Evolutionary conservation across 225 moss, liverwort and hornwort genomes (phyloP).

Genomic region (Rhytidiadelphus loreus): DNA sequence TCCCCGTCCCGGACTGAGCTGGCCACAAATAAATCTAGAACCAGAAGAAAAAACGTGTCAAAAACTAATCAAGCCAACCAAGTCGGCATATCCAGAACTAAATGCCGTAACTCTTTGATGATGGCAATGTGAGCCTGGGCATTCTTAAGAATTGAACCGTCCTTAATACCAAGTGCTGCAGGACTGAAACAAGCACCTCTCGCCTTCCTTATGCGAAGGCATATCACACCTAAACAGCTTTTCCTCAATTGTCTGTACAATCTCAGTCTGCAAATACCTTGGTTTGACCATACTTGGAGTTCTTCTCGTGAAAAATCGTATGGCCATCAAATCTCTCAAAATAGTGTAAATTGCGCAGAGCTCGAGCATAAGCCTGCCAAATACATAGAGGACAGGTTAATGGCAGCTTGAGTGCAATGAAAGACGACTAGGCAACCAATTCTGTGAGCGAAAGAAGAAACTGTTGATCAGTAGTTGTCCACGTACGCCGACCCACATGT

Average conservation of each 20-base stretch:
- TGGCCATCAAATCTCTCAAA: constrained; percentile 92
- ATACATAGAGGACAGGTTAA: neutral
- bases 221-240: neutral
- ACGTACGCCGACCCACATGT: neutral
- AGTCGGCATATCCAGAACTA: neutral
- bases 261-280: constrained; percentile 38
- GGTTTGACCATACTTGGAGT: constrained; percentile 82
- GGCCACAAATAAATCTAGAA: constrained; percentile 89
- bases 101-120: neutral
- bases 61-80: neutral
- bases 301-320: constrained; percentile 78
- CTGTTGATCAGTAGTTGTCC: neutral
- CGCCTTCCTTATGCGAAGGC: neutral
- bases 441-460: neutral
- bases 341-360: constrained; percentile 77
- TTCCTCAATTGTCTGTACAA: neutral
- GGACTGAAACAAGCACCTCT: neutral
- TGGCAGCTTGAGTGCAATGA: neutral
- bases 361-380: constrained; percentile 57
- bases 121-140: neutral
- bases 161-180: neutral
- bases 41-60: neutral
- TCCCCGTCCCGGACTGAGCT: constrained; percentile 70
- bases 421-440: neutral
- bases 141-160: neutral